Evolutionary conservation across 1,284 basidiomycete genomes (phyloP).

Genomic region (Ganoderma multipileum): DNA sequence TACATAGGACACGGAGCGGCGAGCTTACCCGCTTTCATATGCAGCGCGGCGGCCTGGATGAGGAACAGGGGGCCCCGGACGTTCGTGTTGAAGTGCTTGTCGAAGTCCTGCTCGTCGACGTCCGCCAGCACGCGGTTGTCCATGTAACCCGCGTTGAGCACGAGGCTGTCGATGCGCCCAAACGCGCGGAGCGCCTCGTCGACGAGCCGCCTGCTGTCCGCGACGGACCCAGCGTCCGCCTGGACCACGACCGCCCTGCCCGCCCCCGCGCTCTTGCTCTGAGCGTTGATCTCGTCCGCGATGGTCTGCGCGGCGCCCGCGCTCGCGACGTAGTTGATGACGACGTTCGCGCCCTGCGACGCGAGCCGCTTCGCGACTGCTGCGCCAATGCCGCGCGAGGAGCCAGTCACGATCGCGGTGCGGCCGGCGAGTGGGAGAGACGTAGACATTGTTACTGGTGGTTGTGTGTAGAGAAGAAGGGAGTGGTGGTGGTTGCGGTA

Average conservation of each 20-base stretch:
- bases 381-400: slow-evolving; percentile 65
- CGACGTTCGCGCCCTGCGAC: slow-evolving; percentile 61
- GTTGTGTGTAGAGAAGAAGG: neutral
- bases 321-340: slow-evolving; percentile 57
- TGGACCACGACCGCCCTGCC: slow-evolving; percentile 59
- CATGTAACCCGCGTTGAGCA: slow-evolving; percentile 63
- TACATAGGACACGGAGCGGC: neutral
- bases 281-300: slow-evolving; percentile 49
- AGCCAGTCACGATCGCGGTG: slow-evolving; percentile 65
- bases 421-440: slow-evolving; percentile 43
- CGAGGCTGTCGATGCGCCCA: slow-evolving; percentile 60
- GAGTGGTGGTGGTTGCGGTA: neutral
- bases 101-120: slow-evolving; percentile 56
- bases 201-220: slow-evolving; percentile 51
- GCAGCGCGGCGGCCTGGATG: slow-evolving; percentile 51
- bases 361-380: slow-evolving; percentile 59
- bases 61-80: slow-evolving; percentile 66
- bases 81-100: slow-evolving; percentile 57
- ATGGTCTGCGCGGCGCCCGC: slow-evolving; percentile 51
- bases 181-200: slow-evolving; percentile 54
- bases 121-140: slow-evolving; percentile 51
- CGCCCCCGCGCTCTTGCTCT: slow-evolving; percentile 34
- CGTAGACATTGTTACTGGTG: slow-evolving; percentile 8
- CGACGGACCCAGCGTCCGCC: slow-evolving; percentile 55
- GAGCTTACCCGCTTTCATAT: slow-evolving; percentile 51